Conservation (phyloP, 352 stramenopile species). For the Pilasporangium apinafurcum region DNA sequence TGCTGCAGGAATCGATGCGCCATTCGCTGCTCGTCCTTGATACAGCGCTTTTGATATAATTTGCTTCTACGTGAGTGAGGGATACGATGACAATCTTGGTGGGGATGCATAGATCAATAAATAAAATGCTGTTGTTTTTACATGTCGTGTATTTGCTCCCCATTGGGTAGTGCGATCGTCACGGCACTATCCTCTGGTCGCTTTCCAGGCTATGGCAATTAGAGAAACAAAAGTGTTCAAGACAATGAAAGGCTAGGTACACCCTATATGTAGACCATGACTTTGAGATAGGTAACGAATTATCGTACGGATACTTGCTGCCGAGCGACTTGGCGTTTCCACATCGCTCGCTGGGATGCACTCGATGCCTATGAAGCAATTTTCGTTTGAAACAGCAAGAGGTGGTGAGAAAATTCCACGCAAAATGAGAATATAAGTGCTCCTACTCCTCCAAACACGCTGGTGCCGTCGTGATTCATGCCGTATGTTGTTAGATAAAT, state of each 20-base stretch:
- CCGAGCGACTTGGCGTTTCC: slow-evolving; percentile 49
- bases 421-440: background rate
- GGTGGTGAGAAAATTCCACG: background rate
- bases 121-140: slow-evolving; percentile 8
- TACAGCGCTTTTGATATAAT: slow-evolving; percentile 51
- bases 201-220: slow-evolving; percentile 3
- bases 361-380: slow-evolving; percentile 28
- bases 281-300: too few species aligned
- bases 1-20: slow-evolving; percentile 44
- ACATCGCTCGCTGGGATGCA: slow-evolving; percentile 53
- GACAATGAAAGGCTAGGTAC: background rate
- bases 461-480: slow-evolving; percentile 8
- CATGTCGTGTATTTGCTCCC: slow-evolving; percentile 73
- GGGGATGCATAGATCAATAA: background rate
- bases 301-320: slow-evolving; percentile 7
- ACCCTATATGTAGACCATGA: too few species aligned
- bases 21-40: slow-evolving; percentile 59
- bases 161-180: slow-evolving; percentile 53
- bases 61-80: slow-evolving; percentile 38
- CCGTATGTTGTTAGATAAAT: too few species aligned
- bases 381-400: background rate
- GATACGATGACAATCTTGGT: background rate
- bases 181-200: slow-evolving; percentile 8
- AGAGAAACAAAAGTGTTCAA: background rate
- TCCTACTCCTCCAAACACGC: slow-evolving; percentile 27